Evolutionary conservation across 805 yeast genomes (phyloP).

Genomic region (Candida xiaguanensis): DNA sequence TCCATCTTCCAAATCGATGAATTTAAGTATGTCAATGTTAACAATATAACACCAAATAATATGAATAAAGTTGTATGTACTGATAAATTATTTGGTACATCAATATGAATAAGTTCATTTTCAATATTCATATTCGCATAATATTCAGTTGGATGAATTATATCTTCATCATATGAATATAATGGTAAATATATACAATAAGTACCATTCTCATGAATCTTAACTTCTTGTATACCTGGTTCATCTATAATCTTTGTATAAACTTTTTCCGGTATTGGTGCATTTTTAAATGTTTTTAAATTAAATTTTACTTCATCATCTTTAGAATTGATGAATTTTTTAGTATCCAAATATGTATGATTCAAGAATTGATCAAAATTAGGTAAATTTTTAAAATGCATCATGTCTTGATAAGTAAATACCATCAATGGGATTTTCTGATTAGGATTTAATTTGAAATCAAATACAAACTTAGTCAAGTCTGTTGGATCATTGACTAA

Average conservation of each 20-base stretch:
- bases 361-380: constrained; percentile 10
- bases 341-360: constrained; percentile 8
- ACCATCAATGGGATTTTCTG: constrained; percentile 8
- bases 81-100: constrained; percentile 2
- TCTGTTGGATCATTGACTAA: constrained; percentile 4
- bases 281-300: neutral
- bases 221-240: constrained; percentile 1
- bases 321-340: neutral
- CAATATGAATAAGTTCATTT: constrained; percentile 8
- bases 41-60: neutral
- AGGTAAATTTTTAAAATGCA: constrained; percentile 10
- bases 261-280: constrained; percentile 6
- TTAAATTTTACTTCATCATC: neutral
- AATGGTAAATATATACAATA: constrained; percentile 11
- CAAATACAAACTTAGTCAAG: constrained; percentile 1
- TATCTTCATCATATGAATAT: constrained; percentile 1
- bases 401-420: constrained; percentile 8
- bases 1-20: neutral
- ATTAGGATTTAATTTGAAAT: neutral
- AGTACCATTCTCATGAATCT: constrained; percentile 5
- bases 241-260: constrained; percentile 1
- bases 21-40: constrained; percentile 2
- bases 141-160: constrained; percentile 6
- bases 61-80: constrained; percentile 5
- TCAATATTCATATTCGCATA: constrained; percentile 7